phyloP scores from a whole-genome alignment of 2,329 filamentous ascomycete species.

The Nectriaceae sp. region DNA sequence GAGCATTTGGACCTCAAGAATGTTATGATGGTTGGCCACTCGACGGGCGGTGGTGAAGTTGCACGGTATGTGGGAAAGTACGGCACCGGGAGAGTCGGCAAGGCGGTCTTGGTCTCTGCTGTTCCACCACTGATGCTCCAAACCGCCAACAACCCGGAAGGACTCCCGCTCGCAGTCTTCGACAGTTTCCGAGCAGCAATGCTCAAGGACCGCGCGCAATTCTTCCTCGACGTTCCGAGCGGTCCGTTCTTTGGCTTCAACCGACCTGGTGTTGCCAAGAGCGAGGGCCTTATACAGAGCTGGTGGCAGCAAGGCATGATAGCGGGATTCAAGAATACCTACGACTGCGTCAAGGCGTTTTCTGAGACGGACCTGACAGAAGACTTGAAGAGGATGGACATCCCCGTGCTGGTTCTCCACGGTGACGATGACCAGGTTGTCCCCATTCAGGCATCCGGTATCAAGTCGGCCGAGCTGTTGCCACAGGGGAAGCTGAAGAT shows the following conservation, averaged over 20 bases:
- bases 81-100: conserved; percentile 38
- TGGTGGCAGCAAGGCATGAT: conserved; percentile 44
- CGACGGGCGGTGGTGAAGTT: conserved; percentile 44
- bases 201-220: conserved; percentile 41
- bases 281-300: conserved; percentile 37
- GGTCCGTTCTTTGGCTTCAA: conserved; percentile 64
- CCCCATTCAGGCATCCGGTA: conserved; percentile 34
- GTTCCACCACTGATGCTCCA: conserved; percentile 39
- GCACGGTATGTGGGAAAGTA: conserved; percentile 38
- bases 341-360: conserved; percentile 42
- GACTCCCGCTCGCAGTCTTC: conserved; percentile 37
- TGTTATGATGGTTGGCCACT: conserved; percentile 48
- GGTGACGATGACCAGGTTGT: conserved; percentile 44
- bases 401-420: conserved; percentile 42
- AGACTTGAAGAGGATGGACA: conserved; percentile 40
- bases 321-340: conserved; percentile 38
- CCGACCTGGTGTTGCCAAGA: conserved; percentile 15
- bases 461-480: conserved; percentile 35
- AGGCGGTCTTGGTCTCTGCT: conserved; percentile 40
- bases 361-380: conserved; percentile 43
- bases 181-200: conserved; percentile 39
- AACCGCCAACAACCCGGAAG: conserved; percentile 35
- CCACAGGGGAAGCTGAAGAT: conserved; percentile 40
- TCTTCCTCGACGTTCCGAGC: conserved; percentile 68
- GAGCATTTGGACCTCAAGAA: conserved; percentile 31